Evolutionary conservation across 2,329 filamentous ascomycete species (phyloP).

Genomic region (Rutstroemia sp.): DNA sequence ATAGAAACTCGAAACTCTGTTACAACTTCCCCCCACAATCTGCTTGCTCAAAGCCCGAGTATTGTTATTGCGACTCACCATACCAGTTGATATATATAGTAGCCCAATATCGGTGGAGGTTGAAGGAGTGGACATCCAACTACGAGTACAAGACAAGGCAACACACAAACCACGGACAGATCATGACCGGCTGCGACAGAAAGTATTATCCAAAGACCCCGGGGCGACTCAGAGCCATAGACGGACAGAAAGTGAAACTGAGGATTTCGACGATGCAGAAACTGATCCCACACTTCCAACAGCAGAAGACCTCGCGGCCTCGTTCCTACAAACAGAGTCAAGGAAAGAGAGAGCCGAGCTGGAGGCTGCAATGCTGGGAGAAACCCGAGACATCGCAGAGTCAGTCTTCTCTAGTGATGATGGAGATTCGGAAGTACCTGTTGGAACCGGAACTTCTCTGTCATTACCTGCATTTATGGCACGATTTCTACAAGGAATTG

Average conservation of each 20-base stretch:
- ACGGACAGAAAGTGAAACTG: slow-evolving; percentile 4
- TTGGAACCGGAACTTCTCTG: slow-evolving; percentile 65
- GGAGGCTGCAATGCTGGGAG: slow-evolving; percentile 59
- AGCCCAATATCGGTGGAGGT: slow-evolving; percentile 78
- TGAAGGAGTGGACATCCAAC: slow-evolving; percentile 68
- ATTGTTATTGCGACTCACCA: slow-evolving; percentile 67
- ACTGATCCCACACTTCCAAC: slow-evolving; percentile 49
- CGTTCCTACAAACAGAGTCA: slow-evolving; percentile 68
- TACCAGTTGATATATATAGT: slow-evolving; percentile 82
- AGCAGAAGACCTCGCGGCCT: slow-evolving; percentile 66
- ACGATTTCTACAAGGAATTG: slow-evolving; percentile 64
- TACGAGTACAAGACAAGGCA: slow-evolving; percentile 41
- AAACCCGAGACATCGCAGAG: slow-evolving; percentile 54
- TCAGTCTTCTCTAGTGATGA: slow-evolving; percentile 56
- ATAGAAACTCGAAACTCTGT: slow-evolving; percentile 72
- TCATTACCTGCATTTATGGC: slow-evolving; percentile 64
- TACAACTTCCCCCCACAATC: slow-evolving; percentile 68
- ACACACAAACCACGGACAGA: slow-evolving; percentile 24
- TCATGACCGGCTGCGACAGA: slow-evolving; percentile 28
- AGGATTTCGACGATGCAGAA: slow-evolving; percentile 12
- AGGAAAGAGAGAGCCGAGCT: slow-evolving; percentile 57
- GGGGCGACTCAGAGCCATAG: neutral
- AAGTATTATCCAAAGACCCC: slow-evolving; percentile 17
- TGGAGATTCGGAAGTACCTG: slow-evolving; percentile 45
- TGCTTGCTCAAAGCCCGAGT: slow-evolving; percentile 68